phyloP scores from a whole-genome alignment of 208 protist genomes.

The Acanthamoeba healyi region DNA sequence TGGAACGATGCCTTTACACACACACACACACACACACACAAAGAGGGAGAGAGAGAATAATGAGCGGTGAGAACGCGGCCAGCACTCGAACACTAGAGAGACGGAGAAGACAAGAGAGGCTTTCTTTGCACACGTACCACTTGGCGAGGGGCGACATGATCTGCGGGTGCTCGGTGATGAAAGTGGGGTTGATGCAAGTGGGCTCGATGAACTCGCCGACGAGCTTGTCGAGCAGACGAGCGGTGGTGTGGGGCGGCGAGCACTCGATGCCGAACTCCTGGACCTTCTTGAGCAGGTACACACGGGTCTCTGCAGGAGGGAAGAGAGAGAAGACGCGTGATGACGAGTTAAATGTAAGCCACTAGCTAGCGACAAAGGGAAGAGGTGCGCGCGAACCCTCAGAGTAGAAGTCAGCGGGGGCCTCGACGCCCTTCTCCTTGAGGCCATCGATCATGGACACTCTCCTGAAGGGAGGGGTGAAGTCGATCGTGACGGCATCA shows the following conservation, averaged over 20 bases:
- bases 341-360: neutral
- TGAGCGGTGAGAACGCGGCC: neutral
- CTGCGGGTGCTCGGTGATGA: conserved; percentile 99
- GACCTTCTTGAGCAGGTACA: conserved; percentile 94
- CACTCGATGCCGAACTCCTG: conserved; percentile 95
- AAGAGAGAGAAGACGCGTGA: too few species aligned
- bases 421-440: conserved; percentile 94
- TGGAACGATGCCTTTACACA: conserved; percentile 90
- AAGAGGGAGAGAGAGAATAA: conserved; percentile 16
- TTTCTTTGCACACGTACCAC: conserved; percentile 88
- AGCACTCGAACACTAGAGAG: neutral
- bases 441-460: conserved; percentile 97
- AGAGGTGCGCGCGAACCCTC: conserved; percentile 74
- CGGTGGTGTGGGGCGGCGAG: conserved; percentile 95
- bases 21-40: neutral
- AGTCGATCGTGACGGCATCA: conserved; percentile 95
- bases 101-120: neutral
- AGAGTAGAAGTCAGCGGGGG: conserved; percentile 83
- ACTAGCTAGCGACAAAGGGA: neutral
- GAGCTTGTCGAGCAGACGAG: conserved; percentile 98
- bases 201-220: conserved; percentile 97
- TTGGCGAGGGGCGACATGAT: conserved; percentile 99
- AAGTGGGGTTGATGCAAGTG: conserved; percentile 98
- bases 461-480: conserved; percentile 98
- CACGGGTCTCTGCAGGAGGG: conserved; percentile 87